phyloP scores from a whole-genome alignment of 2,329 filamentous ascomycete species.

The Venturia asperata region DNA sequence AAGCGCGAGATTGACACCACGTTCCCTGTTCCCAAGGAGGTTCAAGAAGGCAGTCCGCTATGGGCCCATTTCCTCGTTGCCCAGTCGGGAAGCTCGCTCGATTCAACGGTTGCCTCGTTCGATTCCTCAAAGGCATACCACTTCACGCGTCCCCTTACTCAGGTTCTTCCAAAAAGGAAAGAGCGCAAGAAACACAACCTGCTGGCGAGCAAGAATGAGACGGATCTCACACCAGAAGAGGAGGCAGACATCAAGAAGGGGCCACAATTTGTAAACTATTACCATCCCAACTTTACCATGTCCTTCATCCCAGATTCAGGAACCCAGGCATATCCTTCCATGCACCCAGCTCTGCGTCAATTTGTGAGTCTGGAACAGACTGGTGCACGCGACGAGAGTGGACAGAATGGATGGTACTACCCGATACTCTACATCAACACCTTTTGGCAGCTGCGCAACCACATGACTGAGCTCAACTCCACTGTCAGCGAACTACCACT shows the following conservation, averaged over 20 bases:
- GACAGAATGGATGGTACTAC: slow-evolving; percentile 88
- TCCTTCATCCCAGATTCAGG: slow-evolving; percentile 79
- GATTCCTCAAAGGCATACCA: slow-evolving; percentile 71
- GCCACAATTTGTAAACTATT: slow-evolving; percentile 75
- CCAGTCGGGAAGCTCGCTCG: slow-evolving; percentile 65
- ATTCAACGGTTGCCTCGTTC: slow-evolving; percentile 66
- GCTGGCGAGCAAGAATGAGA: slow-evolving; percentile 47
- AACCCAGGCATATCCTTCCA: slow-evolving; percentile 55
- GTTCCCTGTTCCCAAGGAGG: slow-evolving; percentile 67
- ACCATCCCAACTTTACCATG: slow-evolving; percentile 89
- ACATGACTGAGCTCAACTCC: slow-evolving; percentile 88
- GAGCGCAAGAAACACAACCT: slow-evolving; percentile 79
- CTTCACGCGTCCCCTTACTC: slow-evolving; percentile 77
- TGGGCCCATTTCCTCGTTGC: slow-evolving; percentile 92
- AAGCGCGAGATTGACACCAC: slow-evolving; percentile 67
- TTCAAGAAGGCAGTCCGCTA: slow-evolving; percentile 87
- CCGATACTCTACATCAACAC: slow-evolving; percentile 89
- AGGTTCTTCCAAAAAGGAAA: slow-evolving; percentile 90
- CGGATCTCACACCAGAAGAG: slow-evolving; percentile 46
- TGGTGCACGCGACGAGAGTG: slow-evolving; percentile 72
- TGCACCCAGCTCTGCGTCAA: slow-evolving; percentile 68
- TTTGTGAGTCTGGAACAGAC: slow-evolving; percentile 74
- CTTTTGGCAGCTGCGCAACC: slow-evolving; percentile 89
- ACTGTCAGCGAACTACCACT: slow-evolving; percentile 77
- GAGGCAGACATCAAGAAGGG: slow-evolving; percentile 48